Evolutionary conservation across 257 asterid species (phyloP).

Genomic region (Capsicum baccatum): DNA sequence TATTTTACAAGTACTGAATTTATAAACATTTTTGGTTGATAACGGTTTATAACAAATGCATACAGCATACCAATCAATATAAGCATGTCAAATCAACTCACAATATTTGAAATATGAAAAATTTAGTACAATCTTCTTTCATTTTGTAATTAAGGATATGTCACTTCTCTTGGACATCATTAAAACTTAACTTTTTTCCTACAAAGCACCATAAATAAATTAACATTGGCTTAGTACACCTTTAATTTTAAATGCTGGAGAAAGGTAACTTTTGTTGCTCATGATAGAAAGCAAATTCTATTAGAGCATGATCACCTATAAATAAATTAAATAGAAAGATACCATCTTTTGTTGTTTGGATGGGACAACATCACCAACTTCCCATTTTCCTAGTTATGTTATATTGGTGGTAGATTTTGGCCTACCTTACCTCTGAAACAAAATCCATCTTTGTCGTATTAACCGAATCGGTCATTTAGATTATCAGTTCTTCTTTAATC

Average conservation of each 20-base stretch:
- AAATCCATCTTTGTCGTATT: neutral
- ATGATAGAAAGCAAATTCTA: conserved; percentile 1
- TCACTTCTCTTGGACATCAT: neutral
- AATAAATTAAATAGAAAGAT: neutral
- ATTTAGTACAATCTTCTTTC: neutral
- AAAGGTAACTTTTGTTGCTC: neutral
- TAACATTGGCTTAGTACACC: neutral
- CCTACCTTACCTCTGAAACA: neutral
- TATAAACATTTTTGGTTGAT: no score
- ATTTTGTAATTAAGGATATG: conserved; percentile 22
- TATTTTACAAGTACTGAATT: no score
- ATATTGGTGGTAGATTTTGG: neutral
- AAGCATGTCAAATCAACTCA: neutral
- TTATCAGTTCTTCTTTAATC: neutral
- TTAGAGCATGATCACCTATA: neutral
- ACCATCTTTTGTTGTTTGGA: neutral
- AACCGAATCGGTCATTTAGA: conserved; percentile 17
- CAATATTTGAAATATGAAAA: neutral
- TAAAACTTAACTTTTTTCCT: neutral
- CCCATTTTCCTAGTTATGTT: conserved; percentile 18
- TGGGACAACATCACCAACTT: conserved; percentile 21
- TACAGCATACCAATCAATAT: no score
- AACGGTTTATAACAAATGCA: no score
- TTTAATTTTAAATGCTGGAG: neutral
- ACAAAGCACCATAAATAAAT: conserved; percentile 6